phyloP scores from a whole-genome alignment of 1,139 yeast genomes.

The Kodamaea suecica region DNA sequence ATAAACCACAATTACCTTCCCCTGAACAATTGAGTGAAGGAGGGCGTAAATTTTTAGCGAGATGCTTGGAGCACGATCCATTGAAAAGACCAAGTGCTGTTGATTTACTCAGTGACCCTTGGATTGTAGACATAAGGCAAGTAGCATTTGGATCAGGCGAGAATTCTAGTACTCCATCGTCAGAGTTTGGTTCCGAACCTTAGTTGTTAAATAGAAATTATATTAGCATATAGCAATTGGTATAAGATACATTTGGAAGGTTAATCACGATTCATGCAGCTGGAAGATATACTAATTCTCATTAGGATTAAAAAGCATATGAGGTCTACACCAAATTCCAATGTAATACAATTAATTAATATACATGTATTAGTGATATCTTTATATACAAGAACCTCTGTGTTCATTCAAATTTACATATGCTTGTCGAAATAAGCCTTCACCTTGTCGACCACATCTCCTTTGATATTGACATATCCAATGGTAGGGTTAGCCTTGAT shows the following conservation, averaged over 20 bases:
- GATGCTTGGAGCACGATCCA: conserved; percentile 85
- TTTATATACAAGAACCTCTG: background rate
- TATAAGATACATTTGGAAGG: no score
- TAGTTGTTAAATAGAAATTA: no score
- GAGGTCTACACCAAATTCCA: no score
- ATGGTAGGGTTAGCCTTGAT: conserved; percentile 41
- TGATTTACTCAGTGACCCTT: conserved; percentile 83
- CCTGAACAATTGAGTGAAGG: conserved; percentile 71
- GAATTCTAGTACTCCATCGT: conserved; percentile 37
- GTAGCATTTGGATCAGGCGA: conserved; percentile 58
- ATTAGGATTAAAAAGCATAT: no score
- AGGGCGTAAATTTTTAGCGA: conserved; percentile 68
- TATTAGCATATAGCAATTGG: no score
- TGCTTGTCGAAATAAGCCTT: conserved; percentile 32
- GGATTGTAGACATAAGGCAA: conserved; percentile 75
- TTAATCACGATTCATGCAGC: no score
- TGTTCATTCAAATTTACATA: conserved; percentile 5
- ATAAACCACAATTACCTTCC: conserved; percentile 80
- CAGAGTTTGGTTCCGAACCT: conserved; percentile 23
- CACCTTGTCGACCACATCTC: conserved; percentile 49
- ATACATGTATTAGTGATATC: no score
- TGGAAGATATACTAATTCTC: no score
- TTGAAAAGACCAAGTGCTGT: conserved; percentile 73
- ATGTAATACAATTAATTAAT: background rate
- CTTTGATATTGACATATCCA: conserved; percentile 53